These are phyloP conservation scores for Udeniomyces megalosporus DNA, from an alignment of 768 basidiomycete species.

Conservation along the genomic window DNA sequence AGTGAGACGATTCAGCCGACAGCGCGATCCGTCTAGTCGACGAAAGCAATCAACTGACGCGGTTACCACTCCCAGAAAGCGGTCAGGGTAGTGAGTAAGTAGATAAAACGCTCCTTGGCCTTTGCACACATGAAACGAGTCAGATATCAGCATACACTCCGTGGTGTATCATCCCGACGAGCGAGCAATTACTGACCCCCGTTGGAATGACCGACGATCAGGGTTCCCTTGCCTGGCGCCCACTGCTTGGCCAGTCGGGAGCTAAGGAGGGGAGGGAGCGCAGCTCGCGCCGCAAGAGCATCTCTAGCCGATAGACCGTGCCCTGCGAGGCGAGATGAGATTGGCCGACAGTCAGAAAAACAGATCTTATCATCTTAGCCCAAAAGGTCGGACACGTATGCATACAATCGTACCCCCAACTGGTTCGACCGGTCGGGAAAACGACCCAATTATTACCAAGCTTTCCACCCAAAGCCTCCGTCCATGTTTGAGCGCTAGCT, in stretches of 20 bases:
- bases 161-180: constrained; percentile 34
- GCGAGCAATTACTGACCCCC: constrained; percentile 35
- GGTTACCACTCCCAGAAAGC: constrained; percentile 28
- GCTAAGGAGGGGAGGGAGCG: constrained; percentile 38
- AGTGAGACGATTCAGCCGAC: constrained; percentile 57
- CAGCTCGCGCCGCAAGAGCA: constrained; percentile 47
- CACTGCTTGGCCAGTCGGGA: constrained; percentile 21
- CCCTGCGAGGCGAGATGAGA: no score
- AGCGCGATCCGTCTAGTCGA: constrained; percentile 63
- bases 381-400: no score
- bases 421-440: constrained; percentile 63
- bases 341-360: no score
- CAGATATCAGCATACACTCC: no score
- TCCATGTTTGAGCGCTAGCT: constrained; percentile 44
- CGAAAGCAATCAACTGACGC: constrained; percentile 66
- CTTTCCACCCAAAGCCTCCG: constrained; percentile 42
- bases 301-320: constrained; percentile 66
- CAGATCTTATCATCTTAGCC: no score
- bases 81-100: constrained; percentile 58
- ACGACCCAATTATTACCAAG: constrained; percentile 48
- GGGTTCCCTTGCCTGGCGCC: constrained; percentile 30
- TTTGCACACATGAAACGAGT: constrained; percentile 90
- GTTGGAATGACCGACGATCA: constrained; percentile 84
- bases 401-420: constrained; percentile 91
- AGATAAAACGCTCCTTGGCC: constrained; percentile 79